Evolutionary conservation across 2,329 filamentous ascomycete species (phyloP), one percentile per base, ranked within the genome.

Genomic region (Sporothrix mexicana): DNA sequence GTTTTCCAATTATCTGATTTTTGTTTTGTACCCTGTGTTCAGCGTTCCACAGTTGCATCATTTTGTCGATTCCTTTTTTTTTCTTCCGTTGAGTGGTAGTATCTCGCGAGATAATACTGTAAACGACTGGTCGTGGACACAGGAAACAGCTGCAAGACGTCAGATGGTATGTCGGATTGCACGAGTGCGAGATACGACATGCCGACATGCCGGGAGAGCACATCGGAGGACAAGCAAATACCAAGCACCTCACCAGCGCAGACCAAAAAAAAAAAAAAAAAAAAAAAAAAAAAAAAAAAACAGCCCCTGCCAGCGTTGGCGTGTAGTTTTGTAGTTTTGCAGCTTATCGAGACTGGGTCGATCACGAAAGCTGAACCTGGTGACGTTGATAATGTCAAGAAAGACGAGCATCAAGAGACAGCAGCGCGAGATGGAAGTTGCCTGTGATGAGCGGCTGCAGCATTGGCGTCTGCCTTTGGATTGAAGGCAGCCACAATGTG

Each of bases 131-230:
- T 5, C 25, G 25, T 6, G 41, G 20, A 15, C 15, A 47, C 61
- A 25, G 23, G 20, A 25, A 23, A 41, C 41, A 13, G 23, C 61
- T 25, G 41, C 41, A 66, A 43, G 61, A 10, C 23, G 61, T 66
- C 41, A 64, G 61, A 47, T 25, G 59, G 4, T 12, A 10, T 25
- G 12, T 25, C 47, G 61, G 12, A 66, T 66, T 20, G 45, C 20
- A 64, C 41, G n/a, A 9, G n/a, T 47, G 25, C 61, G 61, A 66
- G 41, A 47, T 66, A 47, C 61, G 61, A 66, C n/a, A n/a, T 66
- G 41, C 61, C 23, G 61, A 25, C n/a, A n/a, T 66, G 41, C 61
- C 23, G 61, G 15, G n/a, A 17, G n/a, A 36, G 23, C 51, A 23
- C 20, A 25, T 23, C 20, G 41, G 57, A 61, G 57, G 57, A 61